phyloP scores from a whole-genome alignment of 2,329 filamentous ascomycete species.

The Pseudogymnoascus sp. region DNA sequence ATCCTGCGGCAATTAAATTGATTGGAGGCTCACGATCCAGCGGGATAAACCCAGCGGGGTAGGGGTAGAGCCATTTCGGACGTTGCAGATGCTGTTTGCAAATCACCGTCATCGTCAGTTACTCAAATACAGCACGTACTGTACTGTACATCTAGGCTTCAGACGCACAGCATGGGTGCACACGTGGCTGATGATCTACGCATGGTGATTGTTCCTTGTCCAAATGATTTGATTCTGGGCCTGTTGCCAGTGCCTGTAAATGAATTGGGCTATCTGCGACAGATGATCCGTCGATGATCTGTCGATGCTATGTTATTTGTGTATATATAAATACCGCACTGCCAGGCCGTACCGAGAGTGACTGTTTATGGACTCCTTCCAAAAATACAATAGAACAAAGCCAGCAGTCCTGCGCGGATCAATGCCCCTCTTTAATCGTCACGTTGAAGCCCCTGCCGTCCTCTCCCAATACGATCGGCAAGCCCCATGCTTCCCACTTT shows the following conservation, averaged over 20 bases:
- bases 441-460: constrained; percentile 38
- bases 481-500: constrained; percentile 47
- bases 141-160: neutral
- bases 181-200: constrained; percentile 1
- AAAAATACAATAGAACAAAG: neutral
- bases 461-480: constrained; percentile 45
- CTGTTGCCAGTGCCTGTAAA: neutral
- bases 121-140: neutral
- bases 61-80: neutral
- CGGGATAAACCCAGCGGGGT: neutral
- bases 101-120: neutral
- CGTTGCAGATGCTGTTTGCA: neutral
- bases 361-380: neutral
- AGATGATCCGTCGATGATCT: neutral
- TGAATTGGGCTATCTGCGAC: neutral
- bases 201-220: neutral
- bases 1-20: neutral
- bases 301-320: neutral
- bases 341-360: neutral
- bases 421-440: constrained; percentile 34
- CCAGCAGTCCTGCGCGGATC: neutral
- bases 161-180: neutral
- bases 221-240: neutral
- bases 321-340: neutral
- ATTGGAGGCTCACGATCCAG: neutral